These are phyloP conservation scores for Kewa caespitosa DNA, from an alignment of 179 eudicot species.

Conservation along the genomic window DNA sequence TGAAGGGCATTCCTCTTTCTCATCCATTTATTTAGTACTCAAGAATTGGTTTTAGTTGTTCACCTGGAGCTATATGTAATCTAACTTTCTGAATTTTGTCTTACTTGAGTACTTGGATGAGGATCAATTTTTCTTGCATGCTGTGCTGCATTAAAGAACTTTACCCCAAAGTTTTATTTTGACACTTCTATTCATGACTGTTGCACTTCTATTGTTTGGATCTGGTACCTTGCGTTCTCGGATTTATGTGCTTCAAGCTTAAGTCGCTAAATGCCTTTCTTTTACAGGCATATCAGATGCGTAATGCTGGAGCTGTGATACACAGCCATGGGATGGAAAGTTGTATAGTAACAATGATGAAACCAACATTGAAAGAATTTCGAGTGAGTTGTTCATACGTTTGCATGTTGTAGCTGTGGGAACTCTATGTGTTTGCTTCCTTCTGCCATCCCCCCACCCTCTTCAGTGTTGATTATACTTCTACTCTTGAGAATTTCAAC, in stretches of 20 bases:
- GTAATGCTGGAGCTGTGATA: slow-evolving; percentile 95
- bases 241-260: not conserved
- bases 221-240: not conserved
- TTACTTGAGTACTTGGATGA: slow-evolving; percentile 4
- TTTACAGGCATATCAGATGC: slow-evolving; percentile 82
- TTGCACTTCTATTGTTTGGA: not conserved
- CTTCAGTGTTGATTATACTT: slow-evolving; percentile 5
- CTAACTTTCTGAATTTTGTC: not conserved
- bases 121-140: not conserved
- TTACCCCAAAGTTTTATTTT: not conserved
- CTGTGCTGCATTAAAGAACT: not conserved
- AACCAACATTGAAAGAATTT: slow-evolving; percentile 83
- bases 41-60: not conserved
- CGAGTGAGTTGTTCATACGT: slow-evolving; percentile 46
- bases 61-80: not conserved
- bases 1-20: not conserved
- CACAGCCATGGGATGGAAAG: slow-evolving; percentile 99
- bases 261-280: slow-evolving; percentile 1
- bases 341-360: slow-evolving; percentile 86
- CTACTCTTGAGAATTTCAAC: not conserved
- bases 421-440: slow-evolving; percentile 3
- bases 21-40: not conserved
- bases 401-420: slow-evolving; percentile 2
- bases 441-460: not conserved
- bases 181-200: not conserved